phyloP scores from a whole-genome alignment of 176 grass and related monocot species.

The Ensete ventricosum region DNA sequence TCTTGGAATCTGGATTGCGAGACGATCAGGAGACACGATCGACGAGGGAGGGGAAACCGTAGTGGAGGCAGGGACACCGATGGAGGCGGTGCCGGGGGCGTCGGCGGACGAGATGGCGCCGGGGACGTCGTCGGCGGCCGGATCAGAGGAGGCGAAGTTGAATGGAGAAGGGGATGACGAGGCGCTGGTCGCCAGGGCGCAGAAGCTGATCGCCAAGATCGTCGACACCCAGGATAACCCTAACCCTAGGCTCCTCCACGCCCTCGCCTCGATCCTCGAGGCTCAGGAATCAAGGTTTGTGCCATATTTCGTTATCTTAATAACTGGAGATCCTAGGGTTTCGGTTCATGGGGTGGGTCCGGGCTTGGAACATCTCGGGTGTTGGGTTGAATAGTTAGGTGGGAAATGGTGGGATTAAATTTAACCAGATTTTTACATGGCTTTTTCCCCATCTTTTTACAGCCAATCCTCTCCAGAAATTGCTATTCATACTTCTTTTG shows the following conservation, averaged over 20 bases:
- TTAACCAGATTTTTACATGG: no score
- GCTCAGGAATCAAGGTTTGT: slow-evolving; percentile 53
- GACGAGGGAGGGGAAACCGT: slow-evolving; percentile 13
- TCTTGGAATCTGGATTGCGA: background rate
- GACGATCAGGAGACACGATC: background rate
- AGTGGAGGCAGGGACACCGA: background rate
- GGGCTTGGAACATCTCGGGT: no score
- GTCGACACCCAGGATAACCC: slow-evolving; percentile 48
- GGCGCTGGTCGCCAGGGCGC: slow-evolving; percentile 43
- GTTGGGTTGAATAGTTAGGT: no score
- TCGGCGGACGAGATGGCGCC: background rate
- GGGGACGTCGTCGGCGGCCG: background rate
- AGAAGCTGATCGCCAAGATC: slow-evolving; percentile 43
- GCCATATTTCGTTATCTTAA: background rate
- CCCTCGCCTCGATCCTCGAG: slow-evolving; percentile 85
- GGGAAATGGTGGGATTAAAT: background rate
- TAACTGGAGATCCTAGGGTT: background rate
- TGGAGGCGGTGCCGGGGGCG: background rate
- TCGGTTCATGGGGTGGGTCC: background rate
- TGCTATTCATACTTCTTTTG: no score
- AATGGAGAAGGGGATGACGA: slow-evolving; percentile 33
- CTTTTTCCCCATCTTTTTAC: no score
- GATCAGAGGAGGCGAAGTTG: no score
- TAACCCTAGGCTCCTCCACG: slow-evolving; percentile 75
- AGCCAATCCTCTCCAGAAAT: no score